Evolutionary conservation across 345 rosid genomes (phyloP).

Genomic region (Boechera divaricarpa): DNA sequence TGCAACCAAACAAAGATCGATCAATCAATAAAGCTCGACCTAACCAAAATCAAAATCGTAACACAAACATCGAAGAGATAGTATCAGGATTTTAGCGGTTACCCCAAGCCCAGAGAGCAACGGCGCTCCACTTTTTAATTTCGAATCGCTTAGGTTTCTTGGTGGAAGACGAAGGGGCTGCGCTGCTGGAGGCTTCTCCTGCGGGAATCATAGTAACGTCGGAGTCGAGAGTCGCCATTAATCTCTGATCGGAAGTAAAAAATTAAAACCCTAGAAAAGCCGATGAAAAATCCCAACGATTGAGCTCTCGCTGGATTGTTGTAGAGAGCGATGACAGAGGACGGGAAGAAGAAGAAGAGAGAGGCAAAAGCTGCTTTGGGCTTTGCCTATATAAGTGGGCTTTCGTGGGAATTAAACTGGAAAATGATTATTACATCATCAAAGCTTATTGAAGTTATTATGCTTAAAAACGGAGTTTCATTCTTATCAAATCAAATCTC

Average conservation of each 20-base stretch:
- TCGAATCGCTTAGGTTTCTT: slow-evolving; percentile 88
- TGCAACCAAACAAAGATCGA: slow-evolving; percentile 43
- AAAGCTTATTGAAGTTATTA: too few relatives aligned
- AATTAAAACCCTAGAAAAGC: slow-evolving; percentile 27
- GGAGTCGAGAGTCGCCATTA: slow-evolving; percentile 80
- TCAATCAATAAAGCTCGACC: slow-evolving; percentile 7
- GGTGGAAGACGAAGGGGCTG: slow-evolving; percentile 58
- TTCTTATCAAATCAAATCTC: too few relatives aligned
- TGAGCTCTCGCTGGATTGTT: neutral
- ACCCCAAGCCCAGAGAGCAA: slow-evolving; percentile 99
- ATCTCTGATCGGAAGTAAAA: slow-evolving; percentile 20
- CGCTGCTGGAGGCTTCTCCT: slow-evolving; percentile 67
- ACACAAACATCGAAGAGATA: neutral
- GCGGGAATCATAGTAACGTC: slow-evolving; percentile 83
- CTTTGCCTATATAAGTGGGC: slow-evolving; percentile 11
- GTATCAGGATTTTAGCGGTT: slow-evolving; percentile 35
- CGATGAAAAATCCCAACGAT: neutral
- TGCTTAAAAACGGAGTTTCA: too few relatives aligned
- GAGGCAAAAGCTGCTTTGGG: neutral
- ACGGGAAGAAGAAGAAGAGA: neutral
- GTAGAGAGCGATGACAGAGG: neutral
- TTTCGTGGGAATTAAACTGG: neutral
- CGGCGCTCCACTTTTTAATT: slow-evolving; percentile 96
- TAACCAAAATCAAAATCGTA: neutral
- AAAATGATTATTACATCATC: too few relatives aligned